A percentile compares a stretch with the other conserved stretches of the same genome.
Evolutionary conservation across 129 eudicot genomes (phyloP).

Genomic region (Tanacetum coccineum): DNA sequence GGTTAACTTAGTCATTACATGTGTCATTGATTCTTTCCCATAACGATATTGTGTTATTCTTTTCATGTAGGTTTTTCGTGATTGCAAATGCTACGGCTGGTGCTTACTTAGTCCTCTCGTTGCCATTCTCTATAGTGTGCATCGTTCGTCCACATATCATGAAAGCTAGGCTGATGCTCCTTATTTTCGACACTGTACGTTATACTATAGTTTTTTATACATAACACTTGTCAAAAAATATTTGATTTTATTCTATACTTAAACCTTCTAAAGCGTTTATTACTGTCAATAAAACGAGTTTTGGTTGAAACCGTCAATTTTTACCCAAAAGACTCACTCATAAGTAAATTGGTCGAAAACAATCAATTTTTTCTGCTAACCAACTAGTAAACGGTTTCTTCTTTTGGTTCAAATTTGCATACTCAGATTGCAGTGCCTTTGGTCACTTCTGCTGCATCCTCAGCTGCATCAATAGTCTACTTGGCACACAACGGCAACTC

Average conservation of each 20-base stretch:
- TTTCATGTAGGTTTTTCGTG: constrained; percentile 63
- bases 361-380: neutral
- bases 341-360: neutral
- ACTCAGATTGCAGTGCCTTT: constrained; percentile 37
- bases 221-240: neutral
- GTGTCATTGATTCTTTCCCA: neutral
- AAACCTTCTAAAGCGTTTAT: neutral
- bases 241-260: neutral
- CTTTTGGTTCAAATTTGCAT: constrained; percentile 4
- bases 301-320: too few species aligned
- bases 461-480: constrained; percentile 77
- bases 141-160: constrained; percentile 70
- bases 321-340: neutral
- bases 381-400: neutral
- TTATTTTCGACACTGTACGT: constrained; percentile 69
- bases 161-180: constrained; percentile 67
- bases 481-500: constrained; percentile 82
- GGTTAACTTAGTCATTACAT: neutral
- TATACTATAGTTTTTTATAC: neutral
- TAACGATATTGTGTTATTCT: neutral
- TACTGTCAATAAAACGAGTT: too few species aligned
- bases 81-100: constrained; percentile 81
- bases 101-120: constrained; percentile 72
- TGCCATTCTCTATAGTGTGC: constrained; percentile 76
- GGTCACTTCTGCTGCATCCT: constrained; percentile 60